phyloP scores from a whole-genome alignment of 2,329 filamentous ascomycete genomes.

The Botryotinia convoluta region DNA sequence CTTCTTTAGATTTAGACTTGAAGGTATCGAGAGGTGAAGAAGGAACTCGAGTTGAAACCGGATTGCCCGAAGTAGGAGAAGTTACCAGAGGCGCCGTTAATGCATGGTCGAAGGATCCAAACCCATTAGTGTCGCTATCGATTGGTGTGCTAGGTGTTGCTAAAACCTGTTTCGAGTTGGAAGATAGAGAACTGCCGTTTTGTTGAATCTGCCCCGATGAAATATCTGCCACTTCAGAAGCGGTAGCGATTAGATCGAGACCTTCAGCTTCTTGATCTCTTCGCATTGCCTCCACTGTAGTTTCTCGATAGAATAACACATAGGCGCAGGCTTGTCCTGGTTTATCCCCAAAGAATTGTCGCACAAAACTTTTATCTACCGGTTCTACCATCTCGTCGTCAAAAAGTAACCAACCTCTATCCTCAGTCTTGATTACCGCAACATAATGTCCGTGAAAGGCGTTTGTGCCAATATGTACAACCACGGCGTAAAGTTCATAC shows the following conservation, averaged over 20 bases:
- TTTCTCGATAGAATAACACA: constrained; percentile 97
- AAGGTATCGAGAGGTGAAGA: constrained; percentile 34
- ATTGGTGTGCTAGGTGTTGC: constrained; percentile 49
- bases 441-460: constrained; percentile 98
- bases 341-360: constrained; percentile 95
- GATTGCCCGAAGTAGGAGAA: constrained; percentile 27
- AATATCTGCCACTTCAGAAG: constrained; percentile 55
- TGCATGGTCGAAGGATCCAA: constrained; percentile 63
- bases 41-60: constrained; percentile 38
- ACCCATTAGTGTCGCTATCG: constrained; percentile 49
- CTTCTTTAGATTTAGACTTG: constrained; percentile 52
- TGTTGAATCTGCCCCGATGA: constrained; percentile 48
- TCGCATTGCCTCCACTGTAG: constrained; percentile 62
- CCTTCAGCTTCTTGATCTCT: constrained; percentile 84
- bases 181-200: constrained; percentile 42
- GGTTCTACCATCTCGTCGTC: constrained; percentile 99
- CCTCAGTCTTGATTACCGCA: constrained; percentile 94
- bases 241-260: constrained; percentile 55
- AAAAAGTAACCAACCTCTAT: constrained; percentile 92
- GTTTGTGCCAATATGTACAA: constrained; percentile 94
- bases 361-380: constrained; percentile 92
- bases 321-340: constrained; percentile 91
- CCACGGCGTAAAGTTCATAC: constrained; percentile 95
- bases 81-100: constrained; percentile 56
- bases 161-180: constrained; percentile 48